Evolutionary conservation across 2,329 filamentous ascomycete species (phyloP), one percentile per base, ranked within the genome.

Genomic region (Penicillium polonicum): DNA sequence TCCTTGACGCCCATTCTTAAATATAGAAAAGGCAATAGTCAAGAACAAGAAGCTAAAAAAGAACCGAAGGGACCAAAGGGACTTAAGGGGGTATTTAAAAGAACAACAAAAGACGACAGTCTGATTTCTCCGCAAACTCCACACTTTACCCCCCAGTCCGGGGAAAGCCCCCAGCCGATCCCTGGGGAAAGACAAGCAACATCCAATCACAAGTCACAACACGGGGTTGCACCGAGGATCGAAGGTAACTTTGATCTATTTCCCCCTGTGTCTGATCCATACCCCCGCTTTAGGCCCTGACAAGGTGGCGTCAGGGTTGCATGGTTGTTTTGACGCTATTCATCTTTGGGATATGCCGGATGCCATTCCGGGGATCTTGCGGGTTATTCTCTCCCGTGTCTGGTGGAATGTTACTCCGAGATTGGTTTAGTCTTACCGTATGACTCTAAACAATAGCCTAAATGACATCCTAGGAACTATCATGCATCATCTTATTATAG

Each of bases 1-100:
- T 61, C 39, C 43, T 65, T 63, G 33, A 74, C 38, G 5, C 67
- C 68, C 72, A 74, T 74, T 2, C 23, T 58, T 38, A 17, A 49
- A 25, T 31, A 25, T 17, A 44, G 3, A 9, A 45, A 25, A 31
- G 25, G 35, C 12, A 8, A n/a, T 44, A 27, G 17, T n/a, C 15
- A 25, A n/a, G 10, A 33, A 5, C 2, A 35, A 45, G 12, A n/a
- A 35, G 6, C 33, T 8, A 5, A 25, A 25, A 31, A 36, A 13
- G 9, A 19, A 5, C 19, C 12, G 12, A 55, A 43, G 17, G 36
- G 31, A 50, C 23, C 15, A 48, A 19, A 19, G 5, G 19, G 15
- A 17, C 6, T 4, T 0, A 10, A n/a, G n/a, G n/a, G 10, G 21
- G 15, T 27, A 50, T 50, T 55, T 55, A 9, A 55, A 52, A 21